A percentile compares a stretch with the other conserved stretches of the same genome.
phyloP scores from a whole-genome alignment of 225 moss, liverwort and hornwort species.

The Anthoceros angustus region DNA sequence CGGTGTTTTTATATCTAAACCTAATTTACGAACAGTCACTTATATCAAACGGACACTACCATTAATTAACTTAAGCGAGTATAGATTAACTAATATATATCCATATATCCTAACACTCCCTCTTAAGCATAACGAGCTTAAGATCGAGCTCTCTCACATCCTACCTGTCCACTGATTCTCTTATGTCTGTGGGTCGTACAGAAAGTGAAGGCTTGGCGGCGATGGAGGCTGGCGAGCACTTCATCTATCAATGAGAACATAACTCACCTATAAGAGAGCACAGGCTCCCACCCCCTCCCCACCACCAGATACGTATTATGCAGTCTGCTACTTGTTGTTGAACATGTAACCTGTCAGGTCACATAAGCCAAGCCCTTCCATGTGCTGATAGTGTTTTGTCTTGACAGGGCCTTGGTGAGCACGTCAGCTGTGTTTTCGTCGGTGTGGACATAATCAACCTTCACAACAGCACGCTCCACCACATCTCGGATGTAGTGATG shows the following conservation, averaged over 20 bases:
- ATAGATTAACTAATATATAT: too few species aligned
- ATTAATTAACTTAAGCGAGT: too few species aligned
- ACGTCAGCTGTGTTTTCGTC: not conserved
- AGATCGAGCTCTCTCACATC: too few species aligned
- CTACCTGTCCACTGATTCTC: not conserved
- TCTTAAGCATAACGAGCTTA: too few species aligned
- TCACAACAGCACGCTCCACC: not conserved
- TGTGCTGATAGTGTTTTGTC: not conserved
- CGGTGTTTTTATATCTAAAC: too few species aligned
- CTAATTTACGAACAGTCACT: too few species aligned
- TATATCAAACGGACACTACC: too few species aligned
- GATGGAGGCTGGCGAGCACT: not conserved
- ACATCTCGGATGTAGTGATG: not conserved
- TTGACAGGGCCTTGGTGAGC: not conserved
- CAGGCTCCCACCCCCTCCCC: not conserved
- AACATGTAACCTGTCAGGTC: not conserved
- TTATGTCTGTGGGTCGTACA: not conserved
- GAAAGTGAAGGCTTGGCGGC: not conserved
- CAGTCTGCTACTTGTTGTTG: not conserved
- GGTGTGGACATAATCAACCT: constrained; percentile 1
- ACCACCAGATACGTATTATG: not conserved
- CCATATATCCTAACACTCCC: too few species aligned
- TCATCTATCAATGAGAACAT: not conserved
- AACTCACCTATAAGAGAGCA: not conserved
- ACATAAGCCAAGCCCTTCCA: not conserved